phyloP scores from a whole-genome alignment of 805 yeast species.

The Monosporozyma siamensis region DNA sequence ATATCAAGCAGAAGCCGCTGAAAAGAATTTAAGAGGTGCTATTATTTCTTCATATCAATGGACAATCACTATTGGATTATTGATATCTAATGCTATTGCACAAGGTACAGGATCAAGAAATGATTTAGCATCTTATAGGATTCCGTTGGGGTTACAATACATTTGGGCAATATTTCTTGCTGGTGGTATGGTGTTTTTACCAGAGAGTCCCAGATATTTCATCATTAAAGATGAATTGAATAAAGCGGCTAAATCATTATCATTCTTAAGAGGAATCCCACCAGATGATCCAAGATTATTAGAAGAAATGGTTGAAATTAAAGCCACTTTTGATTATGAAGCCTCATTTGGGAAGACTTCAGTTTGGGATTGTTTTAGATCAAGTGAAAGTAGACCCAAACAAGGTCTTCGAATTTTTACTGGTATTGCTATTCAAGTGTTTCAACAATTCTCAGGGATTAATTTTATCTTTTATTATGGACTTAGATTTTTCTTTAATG shows the following conservation, averaged over 20 bases:
- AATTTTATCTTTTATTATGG: constrained; percentile 88
- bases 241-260: constrained; percentile 57
- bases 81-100: constrained; percentile 67
- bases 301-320: constrained; percentile 66
- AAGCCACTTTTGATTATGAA: constrained; percentile 67
- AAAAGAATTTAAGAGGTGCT: constrained; percentile 72
- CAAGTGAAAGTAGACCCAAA: constrained; percentile 45
- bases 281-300: constrained; percentile 52
- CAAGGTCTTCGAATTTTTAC: constrained; percentile 52
- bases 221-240: constrained; percentile 62
- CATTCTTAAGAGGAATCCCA: constrained; percentile 60
- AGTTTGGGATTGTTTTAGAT: constrained; percentile 48
- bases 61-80: constrained; percentile 82
- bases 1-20: constrained; percentile 82
- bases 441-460: constrained; percentile 87
- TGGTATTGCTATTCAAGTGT: constrained; percentile 60
- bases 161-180: constrained; percentile 59
- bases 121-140: constrained; percentile 54
- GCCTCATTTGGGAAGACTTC: constrained; percentile 43
- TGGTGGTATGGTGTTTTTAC: constrained; percentile 63
- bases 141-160: constrained; percentile 70
- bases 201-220: constrained; percentile 83
- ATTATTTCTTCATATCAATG: constrained; percentile 76
- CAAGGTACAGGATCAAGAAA: constrained; percentile 57
- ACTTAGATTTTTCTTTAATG: constrained; percentile 61